Evolutionary conservation across 2,329 filamentous ascomycete genomes (phyloP), one percentile per base, ranked within the genome.

Genomic region (Leptographium galeiforme): DNA sequence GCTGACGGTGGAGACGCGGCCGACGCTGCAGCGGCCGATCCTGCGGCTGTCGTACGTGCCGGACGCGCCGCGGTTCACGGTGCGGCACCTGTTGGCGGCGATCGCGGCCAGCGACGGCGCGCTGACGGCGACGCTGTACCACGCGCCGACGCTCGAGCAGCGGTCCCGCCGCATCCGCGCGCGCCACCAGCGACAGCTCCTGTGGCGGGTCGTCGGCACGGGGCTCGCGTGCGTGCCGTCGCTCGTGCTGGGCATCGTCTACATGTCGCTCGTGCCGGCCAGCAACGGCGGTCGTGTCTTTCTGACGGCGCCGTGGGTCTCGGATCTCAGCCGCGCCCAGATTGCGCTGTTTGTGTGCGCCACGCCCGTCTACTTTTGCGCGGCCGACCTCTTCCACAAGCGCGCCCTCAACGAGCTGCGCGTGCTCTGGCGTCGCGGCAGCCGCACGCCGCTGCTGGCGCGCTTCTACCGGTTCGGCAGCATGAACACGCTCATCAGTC

Each of bases 401-500:
- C 78, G 87, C 43, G 86, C 88, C 0, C 64, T 89, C 59, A 93
- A 89, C 64, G 90, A 95, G 61, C 70, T 96, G 13, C 74, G 75
- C 56, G 76, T 82, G 0, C 72, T 95, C 57, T 96, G 90, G 90
- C 77, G 85, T 25, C 81, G 72, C 2, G 79, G 81, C 33, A 95
- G 88, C 63, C 79, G 77, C 40, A 84, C 84, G 1, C 86, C 88
- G 0, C 65, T 94, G 5, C 61, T 87, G 16, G 78, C 84, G 60
- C 76, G 90, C 14, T 90, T 96, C 63, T 89, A 89, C 66, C 82
- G 86, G n/a, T 96, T 96, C 62, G 90, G 90, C 10, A 95, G 89
- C 70, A 96, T 96, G 90, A 95, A 95, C 64, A 85, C 94, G 71
- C 77, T 96, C 56, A 90, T 96, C 68, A 93, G 86, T 8, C 75